These are phyloP conservation scores for Carnegiea gigantea DNA, from an alignment of 179 eudicot species.

Conservation along the genomic window DNA sequence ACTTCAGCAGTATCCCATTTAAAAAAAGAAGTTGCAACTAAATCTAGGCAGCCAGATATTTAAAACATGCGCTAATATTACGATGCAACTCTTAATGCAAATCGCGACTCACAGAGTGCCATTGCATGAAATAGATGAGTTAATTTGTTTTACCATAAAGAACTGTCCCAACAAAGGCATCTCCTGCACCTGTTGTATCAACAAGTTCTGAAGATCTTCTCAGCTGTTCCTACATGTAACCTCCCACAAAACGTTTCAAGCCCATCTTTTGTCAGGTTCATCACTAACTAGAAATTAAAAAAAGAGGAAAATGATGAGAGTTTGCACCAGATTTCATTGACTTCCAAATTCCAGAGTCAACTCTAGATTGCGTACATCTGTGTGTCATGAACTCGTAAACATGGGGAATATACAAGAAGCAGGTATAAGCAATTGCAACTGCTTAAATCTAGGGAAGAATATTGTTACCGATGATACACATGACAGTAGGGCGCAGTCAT, in stretches of 20 bases:
- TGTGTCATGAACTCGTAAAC: background rate
- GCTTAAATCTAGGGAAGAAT: background rate
- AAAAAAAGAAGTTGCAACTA: too few relatives aligned
- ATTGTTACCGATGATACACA: conserved; percentile 69
- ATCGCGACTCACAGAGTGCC: background rate
- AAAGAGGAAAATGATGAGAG: background rate
- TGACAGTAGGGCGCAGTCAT: conserved; percentile 43
- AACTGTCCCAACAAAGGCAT: conserved; percentile 92
- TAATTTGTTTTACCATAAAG: conserved; percentile 62
- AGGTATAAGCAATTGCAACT: background rate
- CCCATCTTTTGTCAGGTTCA: conserved; percentile 53
- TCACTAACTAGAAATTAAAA: conserved; percentile 34
- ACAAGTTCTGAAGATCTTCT: conserved; percentile 81
- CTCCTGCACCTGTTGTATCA: conserved; percentile 98
- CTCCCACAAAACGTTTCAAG: conserved; percentile 63
- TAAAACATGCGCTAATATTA: background rate
- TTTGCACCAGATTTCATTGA: conserved; percentile 6
- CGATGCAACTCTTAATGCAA: background rate
- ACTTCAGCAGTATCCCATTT: background rate
- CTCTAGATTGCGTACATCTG: too few relatives aligned
- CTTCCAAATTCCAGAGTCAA: background rate
- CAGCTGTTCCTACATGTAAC: conserved; percentile 81
- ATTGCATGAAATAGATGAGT: background rate
- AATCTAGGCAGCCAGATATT: background rate
- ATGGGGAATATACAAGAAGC: background rate